Evolutionary conservation across 2,329 filamentous ascomycete species (phyloP), one percentile per base, ranked within the genome.

Genomic region (Exophiala viscosa): DNA sequence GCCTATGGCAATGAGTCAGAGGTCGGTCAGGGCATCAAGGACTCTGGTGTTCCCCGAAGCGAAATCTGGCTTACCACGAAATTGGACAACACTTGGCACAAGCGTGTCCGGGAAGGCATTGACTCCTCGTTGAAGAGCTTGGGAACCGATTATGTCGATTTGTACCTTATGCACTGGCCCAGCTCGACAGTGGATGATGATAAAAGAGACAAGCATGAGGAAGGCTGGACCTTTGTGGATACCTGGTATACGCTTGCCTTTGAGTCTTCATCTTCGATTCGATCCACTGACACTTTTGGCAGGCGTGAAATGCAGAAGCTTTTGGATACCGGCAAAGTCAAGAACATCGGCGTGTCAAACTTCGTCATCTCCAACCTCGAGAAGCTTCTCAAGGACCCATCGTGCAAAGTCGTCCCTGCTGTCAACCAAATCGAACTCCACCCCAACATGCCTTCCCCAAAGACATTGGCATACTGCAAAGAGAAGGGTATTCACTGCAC

Each of bases 261-360:
- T 7, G n/a, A 28, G 13, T 47, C 8, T 18, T 23, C 9, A 34
- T 11, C 5, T 9, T 35, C 13, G 5, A 20, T 32, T 32, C n/a
- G 10, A 3, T 23, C 49, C 80, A 82, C 74, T 77, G 55, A 61
- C 55, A 28, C 28, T 15, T 11, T 41, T 44, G 20, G 14, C 47
- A 64, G 60, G 60, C 49, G 57, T 34, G 61, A 64, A 51, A 63
- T 65, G 67, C 72, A 74, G 63, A 74, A 74, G 64, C 69, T 74
- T 15, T 69, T 71, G 8, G 70, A 66, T 36, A 74, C 71, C 17
- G 70, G 71, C 68, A 88, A 89, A 71, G 87, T 87, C 46, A 81
- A 79, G 71, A 89, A 88, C 75, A 90, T 92, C 67, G 88, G 88
- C 63, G 86, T 93, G 52, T 90, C 87, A 70, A 95, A 95, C 79